Evolutionary conservation across 352 stramenopile species (phyloP), one percentile per base, ranked within the genome.

Genomic region (Phytopythium aichiense): DNA sequence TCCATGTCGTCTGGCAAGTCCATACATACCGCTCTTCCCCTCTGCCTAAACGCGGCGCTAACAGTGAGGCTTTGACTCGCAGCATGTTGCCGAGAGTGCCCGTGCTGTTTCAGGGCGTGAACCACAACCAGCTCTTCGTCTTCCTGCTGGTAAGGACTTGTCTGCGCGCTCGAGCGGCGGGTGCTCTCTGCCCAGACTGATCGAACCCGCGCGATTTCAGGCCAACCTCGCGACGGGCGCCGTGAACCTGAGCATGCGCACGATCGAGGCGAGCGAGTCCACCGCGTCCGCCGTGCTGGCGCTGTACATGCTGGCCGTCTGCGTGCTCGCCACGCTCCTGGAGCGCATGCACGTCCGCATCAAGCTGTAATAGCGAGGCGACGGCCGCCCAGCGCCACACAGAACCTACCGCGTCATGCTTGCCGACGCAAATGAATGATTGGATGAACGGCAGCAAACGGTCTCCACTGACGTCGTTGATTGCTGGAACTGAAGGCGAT

Each of bases 81-180:
- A 94, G 84, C 48, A 79, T 93, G 56, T 63, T 88, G 7, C 79
- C 86, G 5, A 74, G 79, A 37, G 79, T 79, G 20, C 84, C 84
- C 16, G 53, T 91, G 25, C 62, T 95, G 7, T 95, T 82, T 61
- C 66, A 77, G 28, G 86, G 86, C 63, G 73, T 91, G 49, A 92
- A 86, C 56, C 80, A 77, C 68, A 95, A 92, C 71, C 84, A 93
- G 67, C 76, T 95, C 58, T 92, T 93, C 58, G 65, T 93, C 56
- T 95, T 95, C 56, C 68, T 95, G 56, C 61, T 91, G 61, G 84
- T 92, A 73, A 58, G 35, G 2, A 15, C 35, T 40, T 40, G 64
- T 54, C 7, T 40, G 31, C 46, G 20, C 13, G 49, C 30, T 48
- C 12, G 7, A 13, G 52, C 15, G 13, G 35, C 35, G 35, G 28